Percentiles rank a stretch among this genome's conserved stretches.
Evolutionary conservation across 2,329 filamentous ascomycete species (phyloP).

Genomic region (Penicillium vulpinum): DNA sequence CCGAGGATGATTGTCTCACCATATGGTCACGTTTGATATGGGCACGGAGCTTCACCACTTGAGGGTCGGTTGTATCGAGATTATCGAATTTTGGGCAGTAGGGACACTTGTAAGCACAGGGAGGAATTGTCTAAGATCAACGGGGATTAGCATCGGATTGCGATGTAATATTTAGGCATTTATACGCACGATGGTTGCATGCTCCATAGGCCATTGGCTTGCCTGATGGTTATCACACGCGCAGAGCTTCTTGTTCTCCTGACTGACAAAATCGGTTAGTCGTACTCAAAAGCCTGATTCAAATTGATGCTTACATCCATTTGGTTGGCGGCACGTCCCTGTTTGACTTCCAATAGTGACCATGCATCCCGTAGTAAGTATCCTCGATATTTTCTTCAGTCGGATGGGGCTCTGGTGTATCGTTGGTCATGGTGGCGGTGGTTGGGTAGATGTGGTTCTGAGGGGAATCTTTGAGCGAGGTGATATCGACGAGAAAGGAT

Average conservation of each 20-base stretch:
- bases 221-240: not conserved
- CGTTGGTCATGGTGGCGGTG: not conserved
- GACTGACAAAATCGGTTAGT: not conserved
- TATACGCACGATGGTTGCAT: not conserved
- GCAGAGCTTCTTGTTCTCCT: not conserved
- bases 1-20: not conserved
- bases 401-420: not conserved
- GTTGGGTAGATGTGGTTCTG: not conserved
- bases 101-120: not conserved
- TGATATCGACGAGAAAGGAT: not conserved
- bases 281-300: not conserved
- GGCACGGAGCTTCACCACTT: not conserved
- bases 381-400: no score
- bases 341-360: not conserved
- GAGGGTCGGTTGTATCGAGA: not conserved
- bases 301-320: not conserved
- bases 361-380: not conserved
- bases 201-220: not conserved
- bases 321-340: not conserved
- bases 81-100: not conserved
- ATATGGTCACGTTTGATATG: not conserved
- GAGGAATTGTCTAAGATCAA: not conserved
- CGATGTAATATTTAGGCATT: not conserved
- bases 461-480: not conserved
- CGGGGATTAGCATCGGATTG: not conserved